Evolutionary conservation across 148 eudicot species (phyloP), one percentile per base, ranked within the genome.

Genomic region (Oxyria digyna): DNA sequence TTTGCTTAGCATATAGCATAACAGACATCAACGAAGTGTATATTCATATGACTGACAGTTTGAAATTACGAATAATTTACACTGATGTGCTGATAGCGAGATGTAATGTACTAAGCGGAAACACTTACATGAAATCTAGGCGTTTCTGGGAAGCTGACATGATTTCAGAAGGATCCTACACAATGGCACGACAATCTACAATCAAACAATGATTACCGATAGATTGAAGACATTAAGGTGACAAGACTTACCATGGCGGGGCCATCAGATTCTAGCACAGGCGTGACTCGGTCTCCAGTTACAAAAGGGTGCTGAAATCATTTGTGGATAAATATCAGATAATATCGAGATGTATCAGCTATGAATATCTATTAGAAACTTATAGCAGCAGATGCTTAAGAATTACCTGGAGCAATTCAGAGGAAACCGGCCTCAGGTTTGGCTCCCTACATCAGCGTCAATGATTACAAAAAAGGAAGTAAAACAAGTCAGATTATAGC

Each of bases 261-360:
- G 41, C 54, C 42, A 50, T 69, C 73, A 45, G 69, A 74, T 63
- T 55, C 33, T 14, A 62, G 72, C 73, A 40, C 33, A 65, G 74
- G 38, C 73, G 24, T 35, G 17, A 2, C 35, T 38, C 32, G 23
- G 15, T 80, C 70, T 73, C 79, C 79, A 71, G 83, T 78, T 33
- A 83, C 83, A 71, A 83, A 83, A 31, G 86, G 84, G 73, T 80
- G 86, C 86, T 80, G 86, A 68, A 72, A 35, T 37, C 45, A 26
- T 43, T 33, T 37, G 63, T 41, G 12, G 46, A 73, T n/a, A 70
- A 67, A 70, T 59, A 43, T 13, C 15, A 72, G 23, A 35, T 13
- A 26, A 18, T 6, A 63, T 14, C 35, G 52, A 69, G 33, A 69
- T 37, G 41, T 29, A 8, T 59, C 0, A 26, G 3, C 65, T 48